Evolutionary conservation across 2,329 filamentous ascomycete species (phyloP).

Genomic region (Pseudogymnoascus sp.): DNA sequence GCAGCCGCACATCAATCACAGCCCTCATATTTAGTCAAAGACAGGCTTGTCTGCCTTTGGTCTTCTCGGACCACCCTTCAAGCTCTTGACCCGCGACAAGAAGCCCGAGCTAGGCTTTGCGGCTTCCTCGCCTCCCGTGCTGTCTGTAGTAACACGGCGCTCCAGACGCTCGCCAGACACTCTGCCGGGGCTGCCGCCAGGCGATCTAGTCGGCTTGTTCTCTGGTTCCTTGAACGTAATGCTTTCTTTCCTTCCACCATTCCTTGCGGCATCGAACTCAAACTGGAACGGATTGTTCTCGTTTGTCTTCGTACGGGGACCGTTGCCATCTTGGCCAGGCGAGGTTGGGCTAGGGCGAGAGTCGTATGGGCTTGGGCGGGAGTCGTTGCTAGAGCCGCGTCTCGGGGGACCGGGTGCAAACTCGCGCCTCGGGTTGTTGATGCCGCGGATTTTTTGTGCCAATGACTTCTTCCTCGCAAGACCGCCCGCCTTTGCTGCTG

Average conservation of each 20-base stretch:
- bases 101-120: slow-evolving; percentile 45
- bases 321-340: slow-evolving; percentile 28
- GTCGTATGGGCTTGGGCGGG: slow-evolving; percentile 39
- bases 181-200: slow-evolving; percentile 51
- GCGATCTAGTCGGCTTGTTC: slow-evolving; percentile 33
- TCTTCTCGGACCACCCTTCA: slow-evolving; percentile 61
- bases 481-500: slow-evolving; percentile 40
- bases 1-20: not conserved
- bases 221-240: slow-evolving; percentile 40
- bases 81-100: slow-evolving; percentile 70
- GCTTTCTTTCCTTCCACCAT: slow-evolving; percentile 47
- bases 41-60: slow-evolving; percentile 22
- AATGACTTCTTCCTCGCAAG: slow-evolving; percentile 89
- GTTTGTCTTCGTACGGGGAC: slow-evolving; percentile 28
- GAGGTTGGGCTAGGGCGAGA: slow-evolving; percentile 32
- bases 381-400: slow-evolving; percentile 50
- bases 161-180: slow-evolving; percentile 41
- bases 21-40: not conserved
- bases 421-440: slow-evolving; percentile 61
- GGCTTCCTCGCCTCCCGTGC: slow-evolving; percentile 34
- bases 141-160: slow-evolving; percentile 57
- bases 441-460: slow-evolving; percentile 81
- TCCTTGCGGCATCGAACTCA: slow-evolving; percentile 51
- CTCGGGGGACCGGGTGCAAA: slow-evolving; percentile 39
- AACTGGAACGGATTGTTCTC: slow-evolving; percentile 74